Percentiles rank a stretch among this genome's conserved stretches.
These are phyloP conservation scores for Quercus rubra DNA, from an alignment of 306 rosid species.

Conservation along the genomic window DNA sequence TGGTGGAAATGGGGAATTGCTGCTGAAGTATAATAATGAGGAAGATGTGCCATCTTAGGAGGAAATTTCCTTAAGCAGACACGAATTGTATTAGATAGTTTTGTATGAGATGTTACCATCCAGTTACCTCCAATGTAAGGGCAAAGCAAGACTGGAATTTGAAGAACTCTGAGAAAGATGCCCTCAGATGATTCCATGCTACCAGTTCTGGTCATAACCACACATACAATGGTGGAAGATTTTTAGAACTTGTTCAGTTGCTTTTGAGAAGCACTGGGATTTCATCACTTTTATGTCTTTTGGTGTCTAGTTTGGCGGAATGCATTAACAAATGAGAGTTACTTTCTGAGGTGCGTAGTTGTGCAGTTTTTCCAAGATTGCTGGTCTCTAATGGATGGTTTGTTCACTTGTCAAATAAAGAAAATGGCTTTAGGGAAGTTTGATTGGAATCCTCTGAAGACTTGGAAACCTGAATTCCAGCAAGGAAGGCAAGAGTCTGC, in stretches of 20 bases:
- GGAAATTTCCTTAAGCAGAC: conserved; percentile 44
- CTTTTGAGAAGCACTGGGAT: not conserved
- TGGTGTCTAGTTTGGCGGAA: conserved; percentile 19
- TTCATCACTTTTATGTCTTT: not conserved
- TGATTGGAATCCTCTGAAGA: conserved; percentile 12
- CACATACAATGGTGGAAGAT: conserved; percentile 6
- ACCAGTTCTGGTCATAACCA: conserved; percentile 2
- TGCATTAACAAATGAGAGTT: conserved; percentile 15
- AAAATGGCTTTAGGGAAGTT: not conserved
- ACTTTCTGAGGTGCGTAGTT: conserved; percentile 11
- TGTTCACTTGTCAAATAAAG: conserved; percentile 9
- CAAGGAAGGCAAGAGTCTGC: conserved; percentile 22
- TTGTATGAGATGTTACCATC: conserved; percentile 3
- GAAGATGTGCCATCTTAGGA: conserved; percentile 44
- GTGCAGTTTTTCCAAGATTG: conserved; percentile 22
- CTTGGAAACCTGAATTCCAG: conserved; percentile 1
- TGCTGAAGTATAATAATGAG: conserved; percentile 47
- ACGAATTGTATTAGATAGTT: conserved; percentile 49
- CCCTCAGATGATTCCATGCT: conserved; percentile 8
- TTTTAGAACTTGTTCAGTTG: conserved; percentile 22
- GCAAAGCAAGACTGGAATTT: conserved; percentile 1
- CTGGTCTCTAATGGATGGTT: conserved; percentile 16
- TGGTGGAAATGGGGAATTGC: conserved; percentile 53
- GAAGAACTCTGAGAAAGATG: conserved; percentile 18
- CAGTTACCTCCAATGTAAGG: conserved; percentile 5